These are phyloP conservation scores for Cladochytrium replicatum DNA, from an alignment of 192 early-diverging fungal species.

Conservation along the genomic window DNA sequence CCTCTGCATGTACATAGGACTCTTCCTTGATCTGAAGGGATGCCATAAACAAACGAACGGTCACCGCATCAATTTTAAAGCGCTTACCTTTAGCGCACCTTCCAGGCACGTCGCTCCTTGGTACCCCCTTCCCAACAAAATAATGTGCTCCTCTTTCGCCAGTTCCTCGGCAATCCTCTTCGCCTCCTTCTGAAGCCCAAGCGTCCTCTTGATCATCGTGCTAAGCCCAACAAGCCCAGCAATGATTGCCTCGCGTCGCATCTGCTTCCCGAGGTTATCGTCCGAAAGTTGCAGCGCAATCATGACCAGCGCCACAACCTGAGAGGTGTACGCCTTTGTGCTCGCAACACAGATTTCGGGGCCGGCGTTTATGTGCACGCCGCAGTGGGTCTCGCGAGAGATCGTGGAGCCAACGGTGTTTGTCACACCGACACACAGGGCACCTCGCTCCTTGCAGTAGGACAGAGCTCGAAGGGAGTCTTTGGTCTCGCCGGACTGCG, in stretches of 20 bases:
- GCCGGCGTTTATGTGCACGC: conserved; percentile 58
- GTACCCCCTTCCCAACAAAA: conserved; percentile 49
- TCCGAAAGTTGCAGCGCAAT: conserved; percentile 53
- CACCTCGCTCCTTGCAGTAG: conserved; percentile 55
- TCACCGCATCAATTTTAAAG: too few relatives aligned
- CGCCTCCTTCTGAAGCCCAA: conserved; percentile 36
- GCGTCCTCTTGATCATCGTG: conserved; percentile 42
- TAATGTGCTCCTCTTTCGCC: conserved; percentile 30
- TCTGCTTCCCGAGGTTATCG: conserved; percentile 35
- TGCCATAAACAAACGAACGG: too few relatives aligned
- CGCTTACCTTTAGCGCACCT: conserved; percentile 50
- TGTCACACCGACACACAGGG: conserved; percentile 52
- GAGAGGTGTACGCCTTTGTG: conserved; percentile 59
- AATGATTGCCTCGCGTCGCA: conserved; percentile 41
- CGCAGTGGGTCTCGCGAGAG: conserved; percentile 54
- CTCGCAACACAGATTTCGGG: conserved; percentile 50
- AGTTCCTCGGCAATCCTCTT: conserved; percentile 31
- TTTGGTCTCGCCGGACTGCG: conserved; percentile 55
- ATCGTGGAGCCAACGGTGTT: conserved; percentile 56
- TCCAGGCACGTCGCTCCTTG: conserved; percentile 50
- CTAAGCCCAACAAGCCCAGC: conserved; percentile 41
- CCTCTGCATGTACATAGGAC: conserved; percentile 52
- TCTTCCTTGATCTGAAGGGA: conserved; percentile 46
- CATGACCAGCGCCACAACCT: conserved; percentile 47
- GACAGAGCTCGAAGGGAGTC: conserved; percentile 50